Evolutionary conservation across 257 asterid genomes (phyloP), one percentile per base, ranked within the genome.

Genomic region (Solanum acaule): DNA sequence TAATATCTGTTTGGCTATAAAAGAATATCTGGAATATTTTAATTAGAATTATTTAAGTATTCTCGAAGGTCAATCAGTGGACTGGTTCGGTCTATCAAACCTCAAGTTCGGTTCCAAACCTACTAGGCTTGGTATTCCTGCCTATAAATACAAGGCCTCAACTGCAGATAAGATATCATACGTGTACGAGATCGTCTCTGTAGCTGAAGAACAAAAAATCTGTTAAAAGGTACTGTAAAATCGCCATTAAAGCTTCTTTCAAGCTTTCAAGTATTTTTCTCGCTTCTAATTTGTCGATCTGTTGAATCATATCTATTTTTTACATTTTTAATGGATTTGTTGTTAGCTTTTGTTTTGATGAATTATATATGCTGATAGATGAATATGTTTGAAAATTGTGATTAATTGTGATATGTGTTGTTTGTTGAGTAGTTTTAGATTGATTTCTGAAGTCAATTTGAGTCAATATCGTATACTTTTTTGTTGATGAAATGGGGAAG

Each of bases 31-130:
- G 70, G 0, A 46, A 10, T 49, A 31, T 10, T 82, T 46, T 46
- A 29, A 82, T 49, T 18, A 6, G 70, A 5, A 49, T 49, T 49
- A 29, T 81, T 46, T 82, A 23, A 29, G 75, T 33, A 84, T 89
- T 90, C 90, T 88, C 70, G 91, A 65, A 92, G 90, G 94, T 93
- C 95, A 94, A 94, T 90, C 93, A 91, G 90, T 91, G 96, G 86
- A 90, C 76, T 82, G 98, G 91, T 87, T 90, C 91, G 91, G 95
- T 91, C 89, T 18, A 20, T 15, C 90, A 89, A 88, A 38, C 86
- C 92, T 93, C 7, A 73, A 95, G 91, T 20, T 91, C 91, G 95
- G 89, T 77, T 2, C 89, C 91, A 59, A 90, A 89, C 89, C 95
- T 92, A 11, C 2, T 6, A 87, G 97, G 93, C 71, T 94, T 90